Percentiles rank a stretch among this genome's conserved stretches.
These are phyloP conservation scores for Venturia oleaginea DNA, from an alignment of 2,329 filamentous ascomycete species.

Conservation along the genomic window DNA sequence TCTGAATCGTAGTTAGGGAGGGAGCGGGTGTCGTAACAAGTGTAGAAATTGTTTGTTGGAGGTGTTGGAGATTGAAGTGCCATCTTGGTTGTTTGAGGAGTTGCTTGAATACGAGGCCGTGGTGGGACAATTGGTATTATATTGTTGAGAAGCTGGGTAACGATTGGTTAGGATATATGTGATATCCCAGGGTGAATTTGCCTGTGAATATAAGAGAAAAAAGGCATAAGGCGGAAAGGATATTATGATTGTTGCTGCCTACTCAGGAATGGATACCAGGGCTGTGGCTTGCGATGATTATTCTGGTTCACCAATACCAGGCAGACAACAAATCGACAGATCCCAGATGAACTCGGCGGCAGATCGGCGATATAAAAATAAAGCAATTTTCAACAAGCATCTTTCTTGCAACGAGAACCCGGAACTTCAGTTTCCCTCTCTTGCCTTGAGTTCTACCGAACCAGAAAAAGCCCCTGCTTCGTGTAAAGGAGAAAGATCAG, in stretches of 20 bases:
- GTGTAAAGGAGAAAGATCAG: neutral
- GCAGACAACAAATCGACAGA: neutral
- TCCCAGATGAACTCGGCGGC: conserved; percentile 14
- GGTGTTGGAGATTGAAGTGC: neutral
- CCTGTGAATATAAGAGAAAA: neutral
- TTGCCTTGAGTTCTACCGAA: neutral
- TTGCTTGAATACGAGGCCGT: neutral
- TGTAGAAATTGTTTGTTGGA: neutral
- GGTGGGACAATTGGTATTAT: neutral
- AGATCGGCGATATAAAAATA: conserved; percentile 17
- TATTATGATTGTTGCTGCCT: neutral
- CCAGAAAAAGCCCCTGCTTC: neutral
- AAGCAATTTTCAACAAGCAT: neutral
- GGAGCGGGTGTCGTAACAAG: neutral
- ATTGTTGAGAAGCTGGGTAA: neutral
- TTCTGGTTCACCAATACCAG: neutral
- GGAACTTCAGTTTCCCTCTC: neutral
- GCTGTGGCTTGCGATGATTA: neutral
- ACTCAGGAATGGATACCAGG: neutral
- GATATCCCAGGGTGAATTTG: neutral
- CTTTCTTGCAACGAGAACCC: neutral
- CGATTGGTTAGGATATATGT: neutral
- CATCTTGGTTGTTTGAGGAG: neutral
- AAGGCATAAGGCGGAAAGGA: neutral
- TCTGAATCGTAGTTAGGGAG: neutral